Evolutionary conservation across 306 rosid genomes (phyloP), one percentile per base, ranked within the genome.

Genomic region (Cicer cuneatum): DNA sequence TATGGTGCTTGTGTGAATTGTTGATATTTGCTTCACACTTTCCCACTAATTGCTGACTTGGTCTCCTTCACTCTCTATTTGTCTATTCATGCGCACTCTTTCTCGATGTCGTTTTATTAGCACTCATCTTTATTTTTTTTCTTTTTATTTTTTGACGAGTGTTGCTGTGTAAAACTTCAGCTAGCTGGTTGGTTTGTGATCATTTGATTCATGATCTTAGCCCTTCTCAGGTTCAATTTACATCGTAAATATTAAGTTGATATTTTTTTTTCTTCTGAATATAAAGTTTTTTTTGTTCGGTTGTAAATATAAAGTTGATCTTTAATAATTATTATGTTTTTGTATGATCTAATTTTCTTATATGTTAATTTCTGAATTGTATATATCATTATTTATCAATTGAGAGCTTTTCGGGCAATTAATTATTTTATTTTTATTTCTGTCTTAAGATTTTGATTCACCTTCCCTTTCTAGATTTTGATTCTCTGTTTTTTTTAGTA

Each of bases 21-120:
- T 15, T 51, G 62, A 69, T 37, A 15, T 69, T 69, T 69, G 74
- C 40, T 69, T 69, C 62, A 62, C 62, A 35, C 48, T 69, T 69
- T 51, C 62, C 62, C 62, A 35, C 74, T 21, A 49, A 35, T 46
- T 46, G 13, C 57, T 43, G 0, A 66, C 72, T 66, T 66, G 56
- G 72, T 66, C 53, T 18, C 45, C 57, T 46, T 46, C 52, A 64
- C 14, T 1, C 37, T 41, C 38, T 18, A 10, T 53, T 21, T 65
- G 4, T n/a, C 16, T 49, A 43, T 64, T 51, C 72, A 21, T 13
- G 41, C 56, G 41, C 56, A 19, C 54, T 19, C 8, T 62, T 40
- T 65, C 70, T 48, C 42, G 33, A 42, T 12, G 7, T 66, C 54
- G 18, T 10, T 65, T 45, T 21, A 47, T 46, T 33, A 46, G 59